Conservation (phyloP, 306 rosid species). For the Ammopiptanthus mongolicus region DNA sequence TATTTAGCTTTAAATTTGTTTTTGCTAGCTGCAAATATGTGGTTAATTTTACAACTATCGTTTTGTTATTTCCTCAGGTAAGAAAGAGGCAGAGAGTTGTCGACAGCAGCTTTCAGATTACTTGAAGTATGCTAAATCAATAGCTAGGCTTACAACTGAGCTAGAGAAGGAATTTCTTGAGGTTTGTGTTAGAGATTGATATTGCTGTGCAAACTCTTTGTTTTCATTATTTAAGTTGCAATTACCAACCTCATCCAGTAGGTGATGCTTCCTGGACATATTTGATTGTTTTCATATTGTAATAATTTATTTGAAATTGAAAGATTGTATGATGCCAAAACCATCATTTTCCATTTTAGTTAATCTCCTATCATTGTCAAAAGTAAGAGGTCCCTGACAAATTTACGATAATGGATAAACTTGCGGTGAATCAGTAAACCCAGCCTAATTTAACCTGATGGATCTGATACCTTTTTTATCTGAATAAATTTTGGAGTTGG, state of each 20-base stretch:
- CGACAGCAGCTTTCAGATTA: slow-evolving; percentile 48
- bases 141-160: slow-evolving; percentile 67
- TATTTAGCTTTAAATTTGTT: not conserved
- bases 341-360: not conserved
- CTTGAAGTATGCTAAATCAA: slow-evolving; percentile 65
- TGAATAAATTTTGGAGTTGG: too few relatives aligned
- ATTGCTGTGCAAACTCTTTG: not conserved
- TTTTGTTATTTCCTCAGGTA: slow-evolving; percentile 48
- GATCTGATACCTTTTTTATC: too few relatives aligned
- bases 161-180: slow-evolving; percentile 77
- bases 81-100: slow-evolving; percentile 51
- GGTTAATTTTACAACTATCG: not conserved
- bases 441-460: too few relatives aligned
- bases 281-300: not conserved
- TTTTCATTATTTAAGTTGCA: not conserved
- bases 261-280: not conserved
- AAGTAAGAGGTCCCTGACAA: not conserved
- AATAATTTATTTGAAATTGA: not conserved
- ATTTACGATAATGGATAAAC: not conserved
- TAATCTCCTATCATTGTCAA: not conserved
- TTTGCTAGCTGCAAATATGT: not conserved
- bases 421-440: not conserved
- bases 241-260: not conserved
- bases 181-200: slow-evolving; percentile 43
- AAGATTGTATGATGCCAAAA: not conserved